Percentiles rank a stretch among this genome's conserved stretches.
These are phyloP conservation scores for Fragilaria crotonensis DNA, from an alignment of 108 stramenopile species.

Conservation along the genomic window DNA sequence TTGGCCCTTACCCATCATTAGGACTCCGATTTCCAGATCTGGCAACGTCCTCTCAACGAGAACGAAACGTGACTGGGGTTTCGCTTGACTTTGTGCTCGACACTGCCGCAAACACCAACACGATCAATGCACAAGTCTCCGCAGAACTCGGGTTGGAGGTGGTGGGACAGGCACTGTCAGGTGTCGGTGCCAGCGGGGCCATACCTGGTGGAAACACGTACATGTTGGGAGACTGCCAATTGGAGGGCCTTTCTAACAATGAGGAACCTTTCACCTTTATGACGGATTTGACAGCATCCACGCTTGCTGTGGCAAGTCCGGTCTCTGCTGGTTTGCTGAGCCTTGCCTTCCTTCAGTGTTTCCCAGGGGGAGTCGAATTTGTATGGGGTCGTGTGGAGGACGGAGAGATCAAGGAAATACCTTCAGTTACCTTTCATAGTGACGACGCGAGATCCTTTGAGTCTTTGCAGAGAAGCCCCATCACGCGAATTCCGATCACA, in stretches of 20 bases:
- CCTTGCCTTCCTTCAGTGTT: slow-evolving; percentile 59
- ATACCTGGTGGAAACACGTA: slow-evolving; percentile 58
- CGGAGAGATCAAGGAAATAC: slow-evolving; percentile 2
- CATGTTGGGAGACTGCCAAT: slow-evolving; percentile 56
- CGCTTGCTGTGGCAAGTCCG: slow-evolving; percentile 57
- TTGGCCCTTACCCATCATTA: slow-evolving; percentile 64
- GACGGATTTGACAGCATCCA: slow-evolving; percentile 63
- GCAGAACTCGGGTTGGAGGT: slow-evolving; percentile 39
- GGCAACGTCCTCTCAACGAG: slow-evolving; percentile 52
- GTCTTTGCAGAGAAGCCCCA: slow-evolving; percentile 23
- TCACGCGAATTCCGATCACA: slow-evolving; percentile 40
- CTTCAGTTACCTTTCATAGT: slow-evolving; percentile 50
- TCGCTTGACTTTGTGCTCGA: slow-evolving; percentile 66
- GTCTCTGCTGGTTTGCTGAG: slow-evolving; percentile 60
- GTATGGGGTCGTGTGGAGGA: slow-evolving; percentile 29
- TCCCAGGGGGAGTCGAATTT: slow-evolving; percentile 70
- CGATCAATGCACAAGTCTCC: slow-evolving; percentile 58
- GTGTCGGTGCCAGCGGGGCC: slow-evolving; percentile 41
- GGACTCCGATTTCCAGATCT: slow-evolving; percentile 62
- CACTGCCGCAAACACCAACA: slow-evolving; percentile 73
- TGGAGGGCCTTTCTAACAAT: slow-evolving; percentile 31
- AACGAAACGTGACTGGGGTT: slow-evolving; percentile 49
- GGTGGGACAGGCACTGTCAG: slow-evolving; percentile 51
- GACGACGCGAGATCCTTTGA: slow-evolving; percentile 13
- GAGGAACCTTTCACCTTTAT: slow-evolving; percentile 44